phyloP scores from a whole-genome alignment of 768 basidiomycete genomes.

The Collybiopsis confluens region DNA sequence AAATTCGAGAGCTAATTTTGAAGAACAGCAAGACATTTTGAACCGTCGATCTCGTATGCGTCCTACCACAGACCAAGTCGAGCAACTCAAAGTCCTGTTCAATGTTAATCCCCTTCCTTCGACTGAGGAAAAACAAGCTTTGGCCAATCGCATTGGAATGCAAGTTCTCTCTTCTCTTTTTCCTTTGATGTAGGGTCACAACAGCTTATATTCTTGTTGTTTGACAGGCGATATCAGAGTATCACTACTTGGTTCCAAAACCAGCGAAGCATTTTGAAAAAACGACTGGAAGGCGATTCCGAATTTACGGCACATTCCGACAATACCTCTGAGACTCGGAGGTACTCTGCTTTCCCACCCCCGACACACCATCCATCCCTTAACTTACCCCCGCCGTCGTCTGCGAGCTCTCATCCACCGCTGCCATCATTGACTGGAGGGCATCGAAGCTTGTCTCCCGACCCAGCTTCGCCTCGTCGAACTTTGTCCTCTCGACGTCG shows the following conservation, averaged over 20 bases:
- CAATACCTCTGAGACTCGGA: conserved; percentile 27
- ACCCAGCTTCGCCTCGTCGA: conserved; percentile 31
- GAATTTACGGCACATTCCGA: conserved; percentile 22
- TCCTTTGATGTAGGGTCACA: conserved; percentile 5
- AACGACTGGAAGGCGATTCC: conserved; percentile 58
- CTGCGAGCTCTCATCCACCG: conserved; percentile 18
- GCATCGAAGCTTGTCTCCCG: conserved; percentile 9
- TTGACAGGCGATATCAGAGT: conserved; percentile 66
- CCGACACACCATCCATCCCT: conserved; percentile 29
- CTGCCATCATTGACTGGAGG: not conserved
- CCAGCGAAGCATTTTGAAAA: conserved; percentile 74
- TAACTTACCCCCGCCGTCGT: conserved; percentile 16
- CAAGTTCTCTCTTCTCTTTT: conserved; percentile 32
- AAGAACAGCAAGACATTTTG: conserved; percentile 47
- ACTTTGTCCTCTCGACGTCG: conserved; percentile 27
- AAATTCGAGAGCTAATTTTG: conserved; percentile 45
- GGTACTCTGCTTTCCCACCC: conserved; percentile 41
- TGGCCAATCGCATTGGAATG: conserved; percentile 74
- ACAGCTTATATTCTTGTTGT: conserved; percentile 9
- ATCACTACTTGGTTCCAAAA: conserved; percentile 89
- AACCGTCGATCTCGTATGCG: conserved; percentile 61
- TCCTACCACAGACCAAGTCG: conserved; percentile 59
- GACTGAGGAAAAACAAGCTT: conserved; percentile 58
- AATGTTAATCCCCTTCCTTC: conserved; percentile 62
- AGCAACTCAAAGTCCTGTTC: conserved; percentile 67